A percentile compares a stretch with the other conserved stretches of the same genome.
Evolutionary conservation across 164 flowering plant genomes (phyloP).

Genomic region (Liriodendron chinense): DNA sequence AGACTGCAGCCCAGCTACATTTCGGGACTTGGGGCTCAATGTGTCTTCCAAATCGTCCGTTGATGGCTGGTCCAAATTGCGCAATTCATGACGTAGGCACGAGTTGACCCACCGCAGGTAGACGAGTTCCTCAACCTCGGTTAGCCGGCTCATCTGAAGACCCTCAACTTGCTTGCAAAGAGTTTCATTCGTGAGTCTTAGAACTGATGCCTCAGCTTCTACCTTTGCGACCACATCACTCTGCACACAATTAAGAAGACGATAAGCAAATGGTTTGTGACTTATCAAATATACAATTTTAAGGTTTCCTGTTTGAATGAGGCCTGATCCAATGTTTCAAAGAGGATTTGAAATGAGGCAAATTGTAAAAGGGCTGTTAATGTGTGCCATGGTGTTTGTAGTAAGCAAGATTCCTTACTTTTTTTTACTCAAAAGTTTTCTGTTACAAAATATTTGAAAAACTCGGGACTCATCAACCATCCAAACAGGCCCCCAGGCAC

Average conservation of each 20-base stretch:
- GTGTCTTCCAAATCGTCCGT: conserved; percentile 28
- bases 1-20: background rate
- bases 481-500: no score
- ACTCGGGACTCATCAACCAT: no score
- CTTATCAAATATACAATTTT: background rate
- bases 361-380: background rate
- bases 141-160: conserved; percentile 68
- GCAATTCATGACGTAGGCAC: conserved; percentile 64
- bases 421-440: no score
- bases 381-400: no score
- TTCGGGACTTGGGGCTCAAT: conserved; percentile 31
- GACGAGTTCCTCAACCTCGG: conserved; percentile 87
- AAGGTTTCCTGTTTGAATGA: no score
- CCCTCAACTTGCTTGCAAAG: conserved; percentile 85
- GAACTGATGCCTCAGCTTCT: conserved; percentile 71
- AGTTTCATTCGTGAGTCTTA: conserved; percentile 69
- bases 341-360: background rate
- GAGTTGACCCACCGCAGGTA: conserved; percentile 87
- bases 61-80: conserved; percentile 21
- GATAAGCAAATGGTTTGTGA: no score
- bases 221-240: conserved; percentile 61
- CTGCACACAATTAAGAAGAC: conserved; percentile 24
- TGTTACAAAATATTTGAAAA: no score
- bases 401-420: no score
- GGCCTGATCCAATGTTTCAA: background rate